Evolutionary conservation across 345 rosid genomes (phyloP).

Genomic region (Eucalyptus melliodora): DNA sequence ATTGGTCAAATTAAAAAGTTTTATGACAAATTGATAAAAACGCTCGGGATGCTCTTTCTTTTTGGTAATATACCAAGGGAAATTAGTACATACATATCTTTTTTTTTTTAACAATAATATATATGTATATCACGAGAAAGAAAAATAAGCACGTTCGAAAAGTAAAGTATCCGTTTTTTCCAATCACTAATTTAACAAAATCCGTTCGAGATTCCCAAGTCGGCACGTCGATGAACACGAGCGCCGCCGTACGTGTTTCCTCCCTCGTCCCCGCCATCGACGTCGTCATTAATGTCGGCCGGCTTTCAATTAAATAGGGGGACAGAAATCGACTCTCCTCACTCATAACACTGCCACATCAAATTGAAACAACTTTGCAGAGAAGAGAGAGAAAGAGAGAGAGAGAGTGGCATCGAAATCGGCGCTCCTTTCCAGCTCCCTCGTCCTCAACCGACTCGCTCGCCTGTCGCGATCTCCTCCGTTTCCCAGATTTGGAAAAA

Average conservation of each 20-base stretch:
- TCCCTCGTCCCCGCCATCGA: neutral
- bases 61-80: neutral
- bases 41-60: rapidly evolving
- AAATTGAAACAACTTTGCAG: neutral
- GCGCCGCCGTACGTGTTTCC: neutral
- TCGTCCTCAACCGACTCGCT: neutral
- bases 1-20: rapidly evolving
- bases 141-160: neutral
- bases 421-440: neutral
- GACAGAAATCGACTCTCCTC: neutral
- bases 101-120: too few species aligned
- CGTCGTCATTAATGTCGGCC: neutral
- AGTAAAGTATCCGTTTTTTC: too few species aligned
- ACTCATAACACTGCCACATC: neutral
- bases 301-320: neutral
- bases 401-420: neutral
- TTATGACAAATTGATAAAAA: too few species aligned
- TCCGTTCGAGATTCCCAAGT: neutral
- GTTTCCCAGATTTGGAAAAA: neutral
- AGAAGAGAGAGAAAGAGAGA: neutral
- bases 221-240: neutral
- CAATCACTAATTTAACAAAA: neutral
- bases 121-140: neutral
- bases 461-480: neutral
- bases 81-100: neutral